phyloP scores from a whole-genome alignment of 1,284 basidiomycete species.

The Boletus calvinii region DNA sequence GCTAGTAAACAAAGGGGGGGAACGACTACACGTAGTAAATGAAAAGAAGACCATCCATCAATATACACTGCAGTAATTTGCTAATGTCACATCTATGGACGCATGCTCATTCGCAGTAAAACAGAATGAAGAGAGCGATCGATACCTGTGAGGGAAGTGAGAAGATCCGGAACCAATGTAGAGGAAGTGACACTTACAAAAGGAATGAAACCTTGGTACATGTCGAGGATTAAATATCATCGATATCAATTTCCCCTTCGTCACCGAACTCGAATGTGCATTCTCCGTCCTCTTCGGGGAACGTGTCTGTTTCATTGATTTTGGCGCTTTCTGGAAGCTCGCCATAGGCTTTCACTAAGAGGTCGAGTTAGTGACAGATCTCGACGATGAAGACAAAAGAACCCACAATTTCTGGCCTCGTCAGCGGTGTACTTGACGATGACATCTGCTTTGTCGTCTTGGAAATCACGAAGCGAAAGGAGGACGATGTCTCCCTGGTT shows the following conservation, averaged over 20 bases:
- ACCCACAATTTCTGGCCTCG: slow-evolving; percentile 79
- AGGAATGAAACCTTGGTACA: slow-evolving; percentile 11
- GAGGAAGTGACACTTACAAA: slow-evolving; percentile 13
- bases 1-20: slow-evolving; percentile 1
- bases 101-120: slow-evolving; percentile 17
- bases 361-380: slow-evolving; percentile 1
- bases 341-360: slow-evolving; percentile 90
- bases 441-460: slow-evolving; percentile 99
- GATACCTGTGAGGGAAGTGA: slow-evolving; percentile 13
- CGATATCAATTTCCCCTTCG: slow-evolving; percentile 80
- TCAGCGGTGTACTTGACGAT: slow-evolving; percentile 99
- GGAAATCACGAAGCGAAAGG: slow-evolving; percentile 96
- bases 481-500: slow-evolving; percentile 98
- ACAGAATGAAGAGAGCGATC: slow-evolving; percentile 3
- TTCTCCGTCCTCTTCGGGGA: slow-evolving; percentile 88
- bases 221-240: slow-evolving; percentile 58
- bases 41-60: slow-evolving; percentile 14
- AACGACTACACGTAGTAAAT: slow-evolving; percentile 4
- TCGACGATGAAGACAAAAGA: not conserved
- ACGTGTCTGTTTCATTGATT: slow-evolving; percentile 96
- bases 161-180: not conserved
- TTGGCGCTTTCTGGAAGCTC: slow-evolving; percentile 97
- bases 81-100: slow-evolving; percentile 30
- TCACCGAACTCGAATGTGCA: slow-evolving; percentile 89
- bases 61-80: slow-evolving; percentile 18